A percentile compares a stretch with the other conserved stretches of the same genome.
These are phyloP conservation scores for Cubamyces sp. DNA, from an alignment of 768 basidiomycete species.

Conservation along the genomic window DNA sequence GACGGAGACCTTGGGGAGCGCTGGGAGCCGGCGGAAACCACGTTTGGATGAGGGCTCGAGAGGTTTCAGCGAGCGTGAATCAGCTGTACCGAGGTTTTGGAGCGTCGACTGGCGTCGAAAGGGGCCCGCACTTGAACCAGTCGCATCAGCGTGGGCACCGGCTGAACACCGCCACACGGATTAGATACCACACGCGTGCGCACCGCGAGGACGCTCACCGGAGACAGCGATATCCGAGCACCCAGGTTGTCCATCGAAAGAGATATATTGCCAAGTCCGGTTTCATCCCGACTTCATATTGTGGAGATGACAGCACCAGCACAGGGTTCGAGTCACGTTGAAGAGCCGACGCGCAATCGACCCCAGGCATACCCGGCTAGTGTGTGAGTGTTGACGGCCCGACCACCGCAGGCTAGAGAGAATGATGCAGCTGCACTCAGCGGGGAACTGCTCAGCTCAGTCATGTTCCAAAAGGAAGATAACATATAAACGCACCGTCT, in stretches of 20 bases:
- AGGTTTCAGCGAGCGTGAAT: slow-evolving; percentile 6
- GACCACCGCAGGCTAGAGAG: not conserved
- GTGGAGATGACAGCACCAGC: not conserved
- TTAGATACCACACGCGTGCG: slow-evolving; percentile 1
- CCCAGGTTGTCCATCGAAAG: too few relatives aligned
- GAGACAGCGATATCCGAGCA: not conserved
- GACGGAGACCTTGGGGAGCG: not conserved
- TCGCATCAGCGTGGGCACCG: slow-evolving; percentile 6
- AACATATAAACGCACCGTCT: not conserved
- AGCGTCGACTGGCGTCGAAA: not conserved
- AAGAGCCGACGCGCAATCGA: not conserved
- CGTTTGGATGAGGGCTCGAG: not conserved
- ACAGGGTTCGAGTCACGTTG: not conserved
- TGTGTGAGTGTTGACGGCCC: slow-evolving; percentile 6
- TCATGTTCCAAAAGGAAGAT: not conserved
- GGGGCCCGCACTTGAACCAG: not conserved
- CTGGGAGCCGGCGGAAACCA: too few relatives aligned
- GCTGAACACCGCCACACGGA: slow-evolving; percentile 11
- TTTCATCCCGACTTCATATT: not conserved
- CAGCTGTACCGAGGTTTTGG: not conserved
- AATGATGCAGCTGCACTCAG: slow-evolving; percentile 2
- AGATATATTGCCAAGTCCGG: not conserved
- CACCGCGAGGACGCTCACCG: slow-evolving; percentile 2
- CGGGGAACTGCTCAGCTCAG: not conserved
- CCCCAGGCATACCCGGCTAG: slow-evolving; percentile 12